These are phyloP conservation scores for Sporothrix inflata DNA, from an alignment of 2,329 filamentous ascomycete genomes.

Conservation along the genomic window DNA sequence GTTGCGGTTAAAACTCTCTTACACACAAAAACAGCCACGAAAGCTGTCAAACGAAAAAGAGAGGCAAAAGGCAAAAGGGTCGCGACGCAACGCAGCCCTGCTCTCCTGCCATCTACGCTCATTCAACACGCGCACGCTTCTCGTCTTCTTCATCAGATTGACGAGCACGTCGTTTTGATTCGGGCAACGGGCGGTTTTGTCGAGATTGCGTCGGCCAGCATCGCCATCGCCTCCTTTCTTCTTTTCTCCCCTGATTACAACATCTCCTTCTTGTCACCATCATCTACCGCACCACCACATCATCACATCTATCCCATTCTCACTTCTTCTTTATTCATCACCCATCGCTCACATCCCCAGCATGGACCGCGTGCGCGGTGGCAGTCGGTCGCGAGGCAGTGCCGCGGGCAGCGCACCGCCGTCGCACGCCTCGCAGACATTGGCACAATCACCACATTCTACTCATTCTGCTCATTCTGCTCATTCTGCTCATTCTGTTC, in stretches of 20 bases:
- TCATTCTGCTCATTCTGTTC: not conserved
- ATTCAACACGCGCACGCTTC: not conserved
- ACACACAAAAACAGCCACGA: constrained; percentile 31
- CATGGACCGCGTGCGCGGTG: constrained; percentile 34
- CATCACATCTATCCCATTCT: not conserved
- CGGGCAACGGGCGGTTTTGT: not conserved
- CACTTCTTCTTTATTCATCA: not conserved
- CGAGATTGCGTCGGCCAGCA: not conserved
- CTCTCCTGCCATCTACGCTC: not conserved
- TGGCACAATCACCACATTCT: not conserved
- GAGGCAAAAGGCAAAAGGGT: too few relatives aligned
- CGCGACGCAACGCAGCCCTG: not conserved
- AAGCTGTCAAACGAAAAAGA: not conserved
- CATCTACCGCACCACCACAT: not conserved
- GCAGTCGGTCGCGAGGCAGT: constrained; percentile 34
- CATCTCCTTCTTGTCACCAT: not conserved
- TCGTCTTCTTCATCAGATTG: not conserved
- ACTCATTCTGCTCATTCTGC: not conserved
- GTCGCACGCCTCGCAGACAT: constrained; percentile 13
- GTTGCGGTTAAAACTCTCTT: constrained; percentile 30
- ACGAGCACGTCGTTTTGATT: not conserved
- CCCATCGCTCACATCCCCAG: not conserved
- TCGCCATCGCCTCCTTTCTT: constrained; percentile 8
- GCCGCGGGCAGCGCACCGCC: constrained; percentile 23
- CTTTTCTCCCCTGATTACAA: not conserved